These are phyloP conservation scores for Neofusicoccum laricinum DNA, from an alignment of 2,329 filamentous ascomycete genomes.

Conservation along the genomic window DNA sequence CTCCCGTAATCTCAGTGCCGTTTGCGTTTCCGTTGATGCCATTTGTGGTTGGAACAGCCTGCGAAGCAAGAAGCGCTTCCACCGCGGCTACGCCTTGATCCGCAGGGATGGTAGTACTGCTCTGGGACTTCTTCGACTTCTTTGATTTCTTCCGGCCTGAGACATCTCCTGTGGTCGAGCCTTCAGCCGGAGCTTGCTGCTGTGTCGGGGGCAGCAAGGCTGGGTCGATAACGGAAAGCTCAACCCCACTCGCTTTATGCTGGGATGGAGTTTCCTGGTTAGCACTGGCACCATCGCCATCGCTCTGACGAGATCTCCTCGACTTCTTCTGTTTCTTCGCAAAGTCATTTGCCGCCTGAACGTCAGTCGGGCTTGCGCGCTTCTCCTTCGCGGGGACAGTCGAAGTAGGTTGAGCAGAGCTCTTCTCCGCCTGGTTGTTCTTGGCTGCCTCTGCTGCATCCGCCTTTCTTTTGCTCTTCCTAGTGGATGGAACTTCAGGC, in stretches of 20 bases:
- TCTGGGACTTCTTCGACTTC: background rate
- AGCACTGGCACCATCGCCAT: background rate
- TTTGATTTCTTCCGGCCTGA: conserved; percentile 1
- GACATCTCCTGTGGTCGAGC: background rate
- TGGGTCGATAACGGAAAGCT: conserved; percentile 7
- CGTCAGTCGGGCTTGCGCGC: background rate
- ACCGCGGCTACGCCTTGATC: background rate
- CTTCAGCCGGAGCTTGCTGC: background rate
- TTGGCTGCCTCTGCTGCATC: background rate
- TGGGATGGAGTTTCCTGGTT: background rate
- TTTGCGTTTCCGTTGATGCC: background rate
- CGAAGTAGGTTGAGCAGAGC: background rate
- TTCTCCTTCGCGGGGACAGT: background rate
- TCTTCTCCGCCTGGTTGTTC: background rate
- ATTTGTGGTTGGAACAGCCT: background rate
- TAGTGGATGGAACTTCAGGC: background rate
- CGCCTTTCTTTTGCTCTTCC: conserved; percentile 12
- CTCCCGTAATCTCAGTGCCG: background rate
- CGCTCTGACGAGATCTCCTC: background rate
- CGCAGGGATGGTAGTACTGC: background rate
- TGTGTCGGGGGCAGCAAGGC: background rate
- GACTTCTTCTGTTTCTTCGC: background rate
- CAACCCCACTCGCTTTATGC: background rate
- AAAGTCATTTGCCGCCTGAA: background rate
- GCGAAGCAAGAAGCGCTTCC: background rate